Percentiles rank a stretch among this genome's conserved stretches.
Conservation (phyloP, 169 alveolate genomes). For the Cryptosporidium xiaoi region DNA sequence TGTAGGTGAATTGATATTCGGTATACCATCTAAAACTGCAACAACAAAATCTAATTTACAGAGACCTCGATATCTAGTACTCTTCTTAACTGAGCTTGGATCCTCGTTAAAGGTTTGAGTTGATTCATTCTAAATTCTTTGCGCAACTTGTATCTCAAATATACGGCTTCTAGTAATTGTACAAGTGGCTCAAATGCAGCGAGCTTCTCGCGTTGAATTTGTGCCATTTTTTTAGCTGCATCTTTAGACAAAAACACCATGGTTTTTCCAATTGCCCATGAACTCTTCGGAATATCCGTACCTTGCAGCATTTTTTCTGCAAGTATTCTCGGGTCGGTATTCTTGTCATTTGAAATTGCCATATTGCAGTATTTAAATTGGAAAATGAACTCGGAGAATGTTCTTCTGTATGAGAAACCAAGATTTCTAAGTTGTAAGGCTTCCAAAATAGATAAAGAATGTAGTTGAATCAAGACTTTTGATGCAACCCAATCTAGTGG, state of each 20-base stretch:
- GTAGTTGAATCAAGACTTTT: conserved; percentile 88
- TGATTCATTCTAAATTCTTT: conserved; percentile 76
- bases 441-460: conserved; percentile 91
- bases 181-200: conserved; percentile 90
- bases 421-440: conserved; percentile 90
- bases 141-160: conserved; percentile 77
- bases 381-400: conserved; percentile 86
- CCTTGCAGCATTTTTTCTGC: conserved; percentile 78
- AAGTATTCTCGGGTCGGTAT: conserved; percentile 81
- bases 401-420: conserved; percentile 91
- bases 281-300: conserved; percentile 77
- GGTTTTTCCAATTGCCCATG: conserved; percentile 87
- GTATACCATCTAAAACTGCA: background rate
- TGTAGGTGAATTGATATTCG: too few relatives aligned
- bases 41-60: conserved; percentile 17
- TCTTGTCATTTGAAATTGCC: conserved; percentile 80
- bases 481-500: conserved; percentile 90
- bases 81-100: conserved; percentile 89
- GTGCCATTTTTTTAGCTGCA: conserved; percentile 87
- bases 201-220: conserved; percentile 87
- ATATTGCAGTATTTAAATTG: conserved; percentile 88
- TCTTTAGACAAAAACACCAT: conserved; percentile 89
- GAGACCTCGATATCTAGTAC: conserved; percentile 54
- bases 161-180: conserved; percentile 86
- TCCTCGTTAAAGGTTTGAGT: conserved; percentile 83